Evolutionary conservation across 495 filamentous ascomycete species (phyloP), one percentile per base, ranked within the genome.

Genomic region (Neurospora intermedia): DNA sequence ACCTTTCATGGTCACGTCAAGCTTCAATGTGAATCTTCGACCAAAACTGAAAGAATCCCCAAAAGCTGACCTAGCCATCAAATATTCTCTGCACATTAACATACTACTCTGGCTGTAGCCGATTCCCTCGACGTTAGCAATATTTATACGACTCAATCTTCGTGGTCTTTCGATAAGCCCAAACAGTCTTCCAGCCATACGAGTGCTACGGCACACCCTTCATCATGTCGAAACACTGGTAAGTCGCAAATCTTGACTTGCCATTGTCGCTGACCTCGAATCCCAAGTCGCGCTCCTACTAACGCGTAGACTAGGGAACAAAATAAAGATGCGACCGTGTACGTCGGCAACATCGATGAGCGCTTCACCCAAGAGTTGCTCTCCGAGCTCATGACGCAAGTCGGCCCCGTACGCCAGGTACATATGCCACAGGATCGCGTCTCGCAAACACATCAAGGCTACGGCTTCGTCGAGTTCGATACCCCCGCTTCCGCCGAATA

Each of bases 391-490:
- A 98, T 98, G 94, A 88, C 97, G 46, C 96, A 99, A 85, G 93
- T 92, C 75, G 96, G 96, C 54, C 94, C 94, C 73, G 94, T 99
- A 77, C 92, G 96, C 78, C 98, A 98, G 81, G 95, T 99, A 69
- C 96, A 99, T 81, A 87, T 99, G 70, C 96, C 96, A 20, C 97
- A 97, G 85, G 96, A 99, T 80, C 92, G 96, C 78, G 96, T 99
- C 69, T 97, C 95, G 31, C 94, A 97, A 76, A 90, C 89, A 20
- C 96, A 99, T 82, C 96, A 98, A 84, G 96, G 96, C 71, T 99
- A 97, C 87, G 96, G 96, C 73, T 99, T 99, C 80, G 95, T 99
- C 79, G 96, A 98, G 80, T 98, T 98, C 80, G 94, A 93, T 77
- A 94, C 91, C 74, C 95, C 98, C 78, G 93, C 94, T 77, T 95